Evolutionary conservation across 2,329 filamentous ascomycete genomes (phyloP), one percentile per base, ranked within the genome.

Genomic region (Tolypocladium sp.): DNA sequence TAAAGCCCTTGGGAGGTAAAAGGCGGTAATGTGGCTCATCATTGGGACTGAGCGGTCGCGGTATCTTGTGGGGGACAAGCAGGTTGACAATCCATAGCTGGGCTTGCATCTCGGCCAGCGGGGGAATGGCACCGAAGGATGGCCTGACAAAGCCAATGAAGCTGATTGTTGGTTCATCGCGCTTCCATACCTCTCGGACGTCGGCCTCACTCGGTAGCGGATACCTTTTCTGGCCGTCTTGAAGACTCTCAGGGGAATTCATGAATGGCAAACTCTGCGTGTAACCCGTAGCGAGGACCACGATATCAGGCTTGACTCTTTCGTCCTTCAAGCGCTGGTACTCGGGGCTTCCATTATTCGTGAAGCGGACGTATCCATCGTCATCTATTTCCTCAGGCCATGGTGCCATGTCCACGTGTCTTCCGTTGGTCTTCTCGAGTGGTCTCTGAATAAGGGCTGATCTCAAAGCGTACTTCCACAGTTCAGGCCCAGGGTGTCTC

Each of bases 131-230:
- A 17, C 74, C 74, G 13, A 77, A 68, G 5, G 70, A 70, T 0
- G 76, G 78, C 0, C 77, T 69, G 7, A 78, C 66, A 59, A 79
- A 79, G 2, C 77, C 77, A 27, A 79, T 77, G 61, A 78, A 79
- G 2, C 70, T 75, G 3, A 79, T 61, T 0, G 69, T 70, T 1
- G 74, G 69, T 35, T 77, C 72, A 4, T 68, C 65, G 0, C 64
- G 60, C 17, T 65, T 69, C 69, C 83, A 84, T 40, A 86, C 74
- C 4, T 76, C 71, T 13, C 81, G 77, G 10, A 85, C 78, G 61
- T 79, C 75, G 4, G 76, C 71, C 46, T 80, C 75, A 49, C 76
- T 69, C 4, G 78, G 77, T 15, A 72, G 73, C 0, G 79, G 75
- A 55, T 77, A 77, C 42, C 65, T 58, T 15, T 63, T 58, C 22